Evolutionary conservation across 2,329 filamentous ascomycete species (phyloP), one percentile per base, ranked within the genome.

Genomic region (Periconia sp.): DNA sequence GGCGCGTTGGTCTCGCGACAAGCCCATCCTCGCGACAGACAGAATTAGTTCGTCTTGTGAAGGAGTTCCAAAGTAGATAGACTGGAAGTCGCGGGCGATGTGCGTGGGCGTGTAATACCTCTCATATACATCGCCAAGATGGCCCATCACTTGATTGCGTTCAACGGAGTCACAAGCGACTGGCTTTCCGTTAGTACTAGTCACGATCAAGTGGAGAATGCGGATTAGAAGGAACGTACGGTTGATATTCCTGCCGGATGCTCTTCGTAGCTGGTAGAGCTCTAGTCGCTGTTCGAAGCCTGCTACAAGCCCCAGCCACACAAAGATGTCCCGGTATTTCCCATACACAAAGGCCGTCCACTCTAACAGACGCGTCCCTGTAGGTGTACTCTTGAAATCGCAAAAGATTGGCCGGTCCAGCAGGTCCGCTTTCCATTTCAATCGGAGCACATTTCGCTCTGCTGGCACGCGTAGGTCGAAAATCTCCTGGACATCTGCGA

Each of bases 321-420:
- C 26, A 43, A 56, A 56, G 10, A 47, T 54, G n/a, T 52, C 25
- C 11, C 39, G 30, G 15, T 56, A 56, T 38, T 56, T 56, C 13
- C 28, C 31, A 41, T 54, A 56, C 4, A 26, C 42, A 47, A 56
- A 56, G 2, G 41, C 41, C 6, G 52, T 35, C 8, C 48, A 38
- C 30, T 17, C 40, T 36, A 44, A 32, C 38, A 56, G 50, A 10
- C 21, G 18, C 34, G 19, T 16, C 37, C 53, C 40, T n/a, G 43
- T 35, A 11, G 13, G 36, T 21, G 36, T 56, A 18, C 41, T 39
- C 29, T 25, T 43, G 32, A 52, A 31, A 21, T 56, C 29, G 36
- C 33, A 54, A 10, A 56, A 36, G 19, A 56, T 52, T 4, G 38
- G 53, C 43, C 46, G 16, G 24, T 52, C 34, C 15, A 54, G 39